phyloP scores from a whole-genome alignment of 1,139 yeast species.

The Blastobotrys aristatus region DNA sequence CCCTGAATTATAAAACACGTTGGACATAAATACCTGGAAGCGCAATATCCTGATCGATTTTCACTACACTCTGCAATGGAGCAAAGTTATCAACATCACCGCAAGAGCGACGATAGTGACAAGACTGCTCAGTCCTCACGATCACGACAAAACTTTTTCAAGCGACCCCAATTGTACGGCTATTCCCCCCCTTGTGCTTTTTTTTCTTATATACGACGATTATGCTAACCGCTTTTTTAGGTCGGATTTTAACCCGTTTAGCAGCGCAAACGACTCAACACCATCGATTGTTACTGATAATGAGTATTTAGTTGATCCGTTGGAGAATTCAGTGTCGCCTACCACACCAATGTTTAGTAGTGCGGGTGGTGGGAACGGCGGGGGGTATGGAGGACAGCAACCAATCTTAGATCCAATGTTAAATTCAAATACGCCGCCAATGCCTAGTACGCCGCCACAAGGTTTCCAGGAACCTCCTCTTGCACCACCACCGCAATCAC shows the following conservation, averaged over 20 bases:
- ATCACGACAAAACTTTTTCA: constrained; percentile 6
- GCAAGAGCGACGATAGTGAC: constrained; percentile 9
- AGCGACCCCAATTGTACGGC: constrained; percentile 8
- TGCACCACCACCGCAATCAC: neutral
- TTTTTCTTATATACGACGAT: neutral
- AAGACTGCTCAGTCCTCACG: constrained; percentile 1
- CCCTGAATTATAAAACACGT: no score
- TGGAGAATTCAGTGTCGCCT: constrained; percentile 13
- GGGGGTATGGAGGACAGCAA: neutral
- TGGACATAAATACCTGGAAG: no score
- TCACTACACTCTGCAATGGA: neutral
- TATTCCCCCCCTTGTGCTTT: no score
- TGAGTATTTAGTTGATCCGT: constrained; percentile 8
- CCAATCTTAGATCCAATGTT: neutral
- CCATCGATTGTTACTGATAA: constrained; percentile 12
- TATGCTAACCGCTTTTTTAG: neutral
- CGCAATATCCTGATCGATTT: neutral
- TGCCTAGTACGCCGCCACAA: neutral
- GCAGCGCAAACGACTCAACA: neutral
- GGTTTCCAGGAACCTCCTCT: neutral
- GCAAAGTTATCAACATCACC: constrained; percentile 1
- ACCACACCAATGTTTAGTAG: constrained; percentile 8
- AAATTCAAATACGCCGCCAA: neutral
- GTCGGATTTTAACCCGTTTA: constrained; percentile 6
- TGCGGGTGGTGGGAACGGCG: neutral